Percentiles rank a stretch among this genome's conserved stretches.
Evolutionary conservation across 2,329 filamentous ascomycete genomes (phyloP).

Genomic region (Trichophyton rubrum): DNA sequence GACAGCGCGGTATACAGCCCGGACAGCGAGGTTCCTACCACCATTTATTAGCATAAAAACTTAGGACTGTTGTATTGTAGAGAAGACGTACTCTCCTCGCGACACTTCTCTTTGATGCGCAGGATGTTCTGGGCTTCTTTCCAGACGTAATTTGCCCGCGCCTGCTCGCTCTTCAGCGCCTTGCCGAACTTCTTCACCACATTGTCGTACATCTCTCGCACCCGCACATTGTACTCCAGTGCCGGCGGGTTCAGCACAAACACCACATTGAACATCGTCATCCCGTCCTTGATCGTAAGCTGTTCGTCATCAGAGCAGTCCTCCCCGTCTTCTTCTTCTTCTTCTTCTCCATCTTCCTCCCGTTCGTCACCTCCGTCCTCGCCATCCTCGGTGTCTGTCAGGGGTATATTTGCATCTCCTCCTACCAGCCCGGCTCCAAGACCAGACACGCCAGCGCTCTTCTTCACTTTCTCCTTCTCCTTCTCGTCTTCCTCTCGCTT

Average conservation of each 20-base stretch:
- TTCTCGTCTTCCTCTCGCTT: slow-evolving; percentile 17
- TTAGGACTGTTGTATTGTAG: too few species aligned
- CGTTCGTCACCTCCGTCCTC: not conserved
- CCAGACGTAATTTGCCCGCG: slow-evolving; percentile 80
- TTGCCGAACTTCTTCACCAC: slow-evolving; percentile 88
- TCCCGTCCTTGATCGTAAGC: slow-evolving; percentile 41
- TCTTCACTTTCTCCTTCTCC: slow-evolving; percentile 18
- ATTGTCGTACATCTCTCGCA: slow-evolving; percentile 75
- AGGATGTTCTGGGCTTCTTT: slow-evolving; percentile 77
- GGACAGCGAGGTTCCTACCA: slow-evolving; percentile 24
- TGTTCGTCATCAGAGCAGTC: not conserved
- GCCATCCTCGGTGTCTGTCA: not conserved
- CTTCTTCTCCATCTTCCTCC: not conserved
- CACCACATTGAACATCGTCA: slow-evolving; percentile 97
- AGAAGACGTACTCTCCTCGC: slow-evolving; percentile 42
- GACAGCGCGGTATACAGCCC: slow-evolving; percentile 33
- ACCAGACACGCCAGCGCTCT: slow-evolving; percentile 19
- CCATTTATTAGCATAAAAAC: not conserved
- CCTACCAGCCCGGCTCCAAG: not conserved
- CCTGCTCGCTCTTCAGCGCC: slow-evolving; percentile 83
- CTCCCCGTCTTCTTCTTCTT: not conserved
- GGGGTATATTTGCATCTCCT: not conserved
- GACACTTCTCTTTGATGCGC: slow-evolving; percentile 66
- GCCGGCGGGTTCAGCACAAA: slow-evolving; percentile 76
- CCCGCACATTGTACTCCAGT: slow-evolving; percentile 57